phyloP scores from a whole-genome alignment of 1,139 yeast genomes.

The Saccharomyces hybrid region DNA sequence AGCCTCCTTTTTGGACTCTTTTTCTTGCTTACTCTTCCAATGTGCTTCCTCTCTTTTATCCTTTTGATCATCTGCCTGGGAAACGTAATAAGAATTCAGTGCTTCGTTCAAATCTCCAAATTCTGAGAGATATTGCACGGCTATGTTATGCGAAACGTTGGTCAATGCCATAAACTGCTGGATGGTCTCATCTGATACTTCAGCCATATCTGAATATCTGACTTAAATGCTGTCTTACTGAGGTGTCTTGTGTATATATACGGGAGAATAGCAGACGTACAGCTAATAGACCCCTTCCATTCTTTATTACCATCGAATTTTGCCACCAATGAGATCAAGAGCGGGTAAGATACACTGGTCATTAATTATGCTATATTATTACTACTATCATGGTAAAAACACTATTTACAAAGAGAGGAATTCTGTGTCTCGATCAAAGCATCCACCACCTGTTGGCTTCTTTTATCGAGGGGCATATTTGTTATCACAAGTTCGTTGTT shows the following conservation, averaged over 20 bases:
- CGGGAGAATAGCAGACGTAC: background rate
- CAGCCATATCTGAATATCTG: constrained; percentile 6
- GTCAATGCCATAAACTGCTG: constrained; percentile 50
- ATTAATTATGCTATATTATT: background rate
- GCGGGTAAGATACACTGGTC: background rate
- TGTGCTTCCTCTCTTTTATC: constrained; percentile 1
- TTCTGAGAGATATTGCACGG: constrained; percentile 37
- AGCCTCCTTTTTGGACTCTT: background rate
- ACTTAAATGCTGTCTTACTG: background rate
- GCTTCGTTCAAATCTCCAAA: constrained; percentile 31
- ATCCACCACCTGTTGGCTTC: background rate
- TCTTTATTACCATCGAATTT: background rate
- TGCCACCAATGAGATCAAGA: background rate
- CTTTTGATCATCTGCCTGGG: constrained; percentile 7
- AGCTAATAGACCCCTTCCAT: background rate
- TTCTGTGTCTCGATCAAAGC: background rate
- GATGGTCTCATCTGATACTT: constrained; percentile 29
- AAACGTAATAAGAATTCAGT: constrained; percentile 30
- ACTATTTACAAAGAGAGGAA: background rate
- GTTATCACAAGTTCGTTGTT: background rate
- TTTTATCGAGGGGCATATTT: background rate
- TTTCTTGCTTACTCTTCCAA: background rate
- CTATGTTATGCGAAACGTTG: constrained; percentile 39
- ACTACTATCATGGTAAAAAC: background rate
- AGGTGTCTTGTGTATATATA: background rate